phyloP scores from a whole-genome alignment of 345 rosid genomes.

The Punica granatum region DNA sequence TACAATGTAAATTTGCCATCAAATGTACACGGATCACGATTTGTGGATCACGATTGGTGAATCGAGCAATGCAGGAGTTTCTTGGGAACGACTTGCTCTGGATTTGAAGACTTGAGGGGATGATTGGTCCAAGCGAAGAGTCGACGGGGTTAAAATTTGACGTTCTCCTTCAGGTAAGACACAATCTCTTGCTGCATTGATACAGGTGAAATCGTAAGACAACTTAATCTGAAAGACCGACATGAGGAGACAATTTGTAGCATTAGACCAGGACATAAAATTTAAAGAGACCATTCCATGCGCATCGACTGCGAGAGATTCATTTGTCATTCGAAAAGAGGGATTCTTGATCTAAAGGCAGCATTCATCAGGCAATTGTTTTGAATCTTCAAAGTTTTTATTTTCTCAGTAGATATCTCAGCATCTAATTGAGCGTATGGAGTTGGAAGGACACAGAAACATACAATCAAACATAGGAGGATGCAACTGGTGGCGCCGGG shows the following conservation, averaged over 20 bases:
- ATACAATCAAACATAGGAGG: conserved; percentile 64
- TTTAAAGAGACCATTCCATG: neutral
- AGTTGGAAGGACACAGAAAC: conserved; percentile 13
- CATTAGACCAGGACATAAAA: too few species aligned
- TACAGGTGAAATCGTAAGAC: neutral
- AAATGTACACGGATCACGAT: too few species aligned
- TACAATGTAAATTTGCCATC: too few species aligned
- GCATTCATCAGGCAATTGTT: neutral
- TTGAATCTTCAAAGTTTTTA: neutral
- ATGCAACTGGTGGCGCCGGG: conserved; percentile 88
- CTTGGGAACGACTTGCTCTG: too few species aligned
- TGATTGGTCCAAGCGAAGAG: too few species aligned
- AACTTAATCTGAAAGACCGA: neutral
- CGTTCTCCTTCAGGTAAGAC: too few species aligned
- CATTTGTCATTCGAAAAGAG: neutral
- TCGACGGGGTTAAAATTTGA: too few species aligned
- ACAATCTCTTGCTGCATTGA: conserved; percentile 80
- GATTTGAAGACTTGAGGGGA: too few species aligned
- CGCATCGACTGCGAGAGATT: neutral
- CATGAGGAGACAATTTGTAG: neutral
- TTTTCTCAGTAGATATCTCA: too few species aligned
- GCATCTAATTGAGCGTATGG: accelerated
- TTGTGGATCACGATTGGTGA: too few species aligned
- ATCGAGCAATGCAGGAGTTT: too few species aligned
- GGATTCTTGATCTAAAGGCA: neutral